Evolutionary conservation across 257 asterid species (phyloP).

Genomic region (Parsonsia alboflavescens): DNA sequence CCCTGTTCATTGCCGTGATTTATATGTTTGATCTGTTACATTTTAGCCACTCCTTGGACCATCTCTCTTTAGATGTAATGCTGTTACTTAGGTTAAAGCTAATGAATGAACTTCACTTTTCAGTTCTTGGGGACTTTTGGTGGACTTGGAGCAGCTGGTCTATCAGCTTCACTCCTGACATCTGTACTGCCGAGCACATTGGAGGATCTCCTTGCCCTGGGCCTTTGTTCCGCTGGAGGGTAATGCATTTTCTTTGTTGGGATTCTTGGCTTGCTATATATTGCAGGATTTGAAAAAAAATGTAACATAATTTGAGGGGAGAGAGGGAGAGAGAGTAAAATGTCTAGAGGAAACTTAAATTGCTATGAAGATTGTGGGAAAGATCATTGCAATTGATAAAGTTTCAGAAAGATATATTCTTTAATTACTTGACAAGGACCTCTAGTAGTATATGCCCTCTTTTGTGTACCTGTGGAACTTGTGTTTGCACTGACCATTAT

Average conservation of each 20-base stretch:
- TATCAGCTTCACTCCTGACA: conserved; percentile 90
- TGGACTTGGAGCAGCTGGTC: conserved; percentile 90
- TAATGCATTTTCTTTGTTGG: conserved; percentile 24
- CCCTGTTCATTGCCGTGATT: neutral
- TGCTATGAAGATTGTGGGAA: neutral
- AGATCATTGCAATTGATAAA: neutral
- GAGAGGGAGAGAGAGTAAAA: neutral
- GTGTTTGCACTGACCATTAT: neutral
- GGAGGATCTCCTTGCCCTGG: conserved; percentile 95
- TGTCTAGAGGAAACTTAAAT: neutral
- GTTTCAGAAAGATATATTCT: neutral
- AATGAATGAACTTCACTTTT: conserved; percentile 18
- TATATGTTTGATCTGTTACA: neutral
- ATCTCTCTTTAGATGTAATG: neutral
- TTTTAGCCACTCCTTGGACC: neutral
- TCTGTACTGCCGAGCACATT: conserved; percentile 75
- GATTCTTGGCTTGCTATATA: neutral
- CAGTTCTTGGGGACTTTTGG: conserved; percentile 87
- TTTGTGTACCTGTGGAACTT: neutral
- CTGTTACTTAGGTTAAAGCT: conserved; percentile 12
- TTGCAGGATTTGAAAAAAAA: neutral
- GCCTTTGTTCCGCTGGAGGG: conserved; percentile 99
- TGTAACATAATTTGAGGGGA: neutral
- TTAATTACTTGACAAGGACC: neutral
- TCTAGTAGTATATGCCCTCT: neutral